These are phyloP conservation scores for Yamadazyma dendronema DNA, from an alignment of 1,139 yeast species.

Conservation along the genomic window DNA sequence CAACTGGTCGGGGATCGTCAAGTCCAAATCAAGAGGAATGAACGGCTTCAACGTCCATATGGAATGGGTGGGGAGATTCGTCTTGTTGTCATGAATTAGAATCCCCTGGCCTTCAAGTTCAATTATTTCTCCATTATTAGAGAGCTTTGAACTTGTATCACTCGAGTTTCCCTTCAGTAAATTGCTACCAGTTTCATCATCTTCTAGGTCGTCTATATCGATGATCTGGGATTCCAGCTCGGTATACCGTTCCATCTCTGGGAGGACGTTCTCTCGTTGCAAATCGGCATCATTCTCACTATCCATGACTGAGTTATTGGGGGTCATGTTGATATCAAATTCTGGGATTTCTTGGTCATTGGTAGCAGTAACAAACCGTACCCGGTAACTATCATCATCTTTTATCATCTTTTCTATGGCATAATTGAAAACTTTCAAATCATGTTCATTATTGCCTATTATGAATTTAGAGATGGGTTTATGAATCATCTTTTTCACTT, in stretches of 20 bases:
- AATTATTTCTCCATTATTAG: slow-evolving; percentile 58
- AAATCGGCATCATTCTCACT: slow-evolving; percentile 1
- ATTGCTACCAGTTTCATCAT: slow-evolving; percentile 8
- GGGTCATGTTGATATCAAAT: slow-evolving; percentile 22
- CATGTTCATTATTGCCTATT: slow-evolving; percentile 61
- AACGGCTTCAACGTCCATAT: slow-evolving; percentile 93
- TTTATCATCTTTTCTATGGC: slow-evolving; percentile 71
- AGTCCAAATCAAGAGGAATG: slow-evolving; percentile 57
- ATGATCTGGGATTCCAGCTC: background rate
- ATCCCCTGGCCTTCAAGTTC: slow-evolving; percentile 95
- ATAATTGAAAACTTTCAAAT: slow-evolving; percentile 62
- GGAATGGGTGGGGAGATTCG: slow-evolving; percentile 71
- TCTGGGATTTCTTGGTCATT: slow-evolving; percentile 24
- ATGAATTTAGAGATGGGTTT: slow-evolving; percentile 65
- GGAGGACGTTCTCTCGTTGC: slow-evolving; percentile 1
- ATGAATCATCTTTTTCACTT: slow-evolving; percentile 50
- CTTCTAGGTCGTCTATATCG: slow-evolving; percentile 10
- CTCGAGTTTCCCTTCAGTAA: slow-evolving; percentile 3
- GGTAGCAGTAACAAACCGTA: slow-evolving; percentile 64
- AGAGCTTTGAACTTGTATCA: slow-evolving; percentile 31
- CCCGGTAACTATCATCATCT: slow-evolving; percentile 77
- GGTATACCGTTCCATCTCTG: background rate
- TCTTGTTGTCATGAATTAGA: slow-evolving; percentile 65
- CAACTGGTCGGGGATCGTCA: slow-evolving; percentile 65
- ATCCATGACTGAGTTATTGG: slow-evolving; percentile 23